A percentile compares a stretch with the other conserved stretches of the same genome.
Conservation (phyloP, 805 yeast species). For the Lipomyces sp. region DNA sequence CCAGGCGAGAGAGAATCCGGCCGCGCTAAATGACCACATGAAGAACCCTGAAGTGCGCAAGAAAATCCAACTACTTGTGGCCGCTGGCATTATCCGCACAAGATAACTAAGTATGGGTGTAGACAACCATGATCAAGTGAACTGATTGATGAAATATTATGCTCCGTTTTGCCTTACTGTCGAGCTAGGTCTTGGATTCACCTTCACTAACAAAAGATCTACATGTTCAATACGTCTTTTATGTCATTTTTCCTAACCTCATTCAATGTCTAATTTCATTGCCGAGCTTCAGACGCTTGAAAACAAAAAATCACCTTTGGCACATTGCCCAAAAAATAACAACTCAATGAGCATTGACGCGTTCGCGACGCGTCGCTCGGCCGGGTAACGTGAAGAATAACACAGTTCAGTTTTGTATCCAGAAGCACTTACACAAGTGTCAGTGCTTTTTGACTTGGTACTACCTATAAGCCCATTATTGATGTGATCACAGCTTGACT, state of each 20-base stretch:
- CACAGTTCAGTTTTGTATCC: too few species aligned
- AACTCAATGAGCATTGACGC: too few species aligned
- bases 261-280: too few species aligned
- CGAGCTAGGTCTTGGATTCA: neutral
- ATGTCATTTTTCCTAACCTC: neutral
- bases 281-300: too few species aligned
- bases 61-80: slow-evolving; percentile 86
- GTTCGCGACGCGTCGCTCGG: too few species aligned
- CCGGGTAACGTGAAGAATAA: too few species aligned
- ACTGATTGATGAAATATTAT: neutral
- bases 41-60: slow-evolving; percentile 89
- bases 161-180: neutral
- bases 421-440: too few species aligned
- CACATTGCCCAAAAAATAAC: too few species aligned
- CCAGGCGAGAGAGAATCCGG: slow-evolving; percentile 94
- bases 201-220: neutral
- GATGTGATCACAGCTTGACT: too few species aligned
- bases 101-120: slow-evolving; percentile 14
- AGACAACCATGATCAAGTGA: neutral
- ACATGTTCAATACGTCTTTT: neutral
- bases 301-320: too few species aligned
- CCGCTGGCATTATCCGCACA: slow-evolving; percentile 93
- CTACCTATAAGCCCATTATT: too few species aligned
- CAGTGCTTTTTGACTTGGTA: too few species aligned
- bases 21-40: slow-evolving; percentile 97